Percentiles rank a stretch among this genome's conserved stretches.
phyloP scores from a whole-genome alignment of 2,329 filamentous ascomycete species.

The Chalaropsis ovoidea region DNA sequence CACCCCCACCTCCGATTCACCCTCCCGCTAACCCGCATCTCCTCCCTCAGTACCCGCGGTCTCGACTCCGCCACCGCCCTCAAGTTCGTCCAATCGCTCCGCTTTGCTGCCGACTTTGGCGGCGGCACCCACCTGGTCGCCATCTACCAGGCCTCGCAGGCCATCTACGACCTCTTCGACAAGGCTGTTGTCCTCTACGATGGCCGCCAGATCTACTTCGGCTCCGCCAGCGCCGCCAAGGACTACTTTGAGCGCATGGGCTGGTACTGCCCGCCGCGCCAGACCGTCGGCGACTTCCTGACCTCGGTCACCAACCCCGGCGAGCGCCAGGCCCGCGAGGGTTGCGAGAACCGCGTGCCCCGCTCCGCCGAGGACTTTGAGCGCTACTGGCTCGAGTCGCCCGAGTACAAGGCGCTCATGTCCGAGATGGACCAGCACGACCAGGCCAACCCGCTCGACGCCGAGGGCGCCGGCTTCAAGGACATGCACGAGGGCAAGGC shows the following conservation, averaged over 20 bases:
- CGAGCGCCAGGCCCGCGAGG: conserved; percentile 46
- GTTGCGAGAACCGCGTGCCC: conserved; percentile 53
- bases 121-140: conserved; percentile 54
- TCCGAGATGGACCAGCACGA: conserved; percentile 44
- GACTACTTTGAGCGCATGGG: conserved; percentile 59
- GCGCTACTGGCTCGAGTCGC: conserved; percentile 37
- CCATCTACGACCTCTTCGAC: conserved; percentile 64
- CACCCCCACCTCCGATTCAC: background rate
- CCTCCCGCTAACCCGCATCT: background rate
- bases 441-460: conserved; percentile 36
- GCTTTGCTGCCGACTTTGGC: conserved; percentile 54
- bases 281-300: conserved; percentile 60
- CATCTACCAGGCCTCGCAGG: conserved; percentile 61
- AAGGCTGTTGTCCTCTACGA: conserved; percentile 66
- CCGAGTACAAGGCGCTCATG: conserved; percentile 37
- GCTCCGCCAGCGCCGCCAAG: conserved; percentile 49
- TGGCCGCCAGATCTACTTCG: conserved; percentile 68
- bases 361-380: conserved; percentile 62
- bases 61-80: conserved; percentile 64
- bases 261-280: conserved; percentile 55
- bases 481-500: conserved; percentile 42
- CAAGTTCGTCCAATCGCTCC: conserved; percentile 59
- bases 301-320: conserved; percentile 57
- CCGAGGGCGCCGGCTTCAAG: conserved; percentile 34
- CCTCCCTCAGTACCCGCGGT: conserved; percentile 47